A percentile compares a stretch with the other conserved stretches of the same genome.
Conservation (phyloP, 108 stramenopile species). For the Cyclostephanos invisitatus region DNA sequence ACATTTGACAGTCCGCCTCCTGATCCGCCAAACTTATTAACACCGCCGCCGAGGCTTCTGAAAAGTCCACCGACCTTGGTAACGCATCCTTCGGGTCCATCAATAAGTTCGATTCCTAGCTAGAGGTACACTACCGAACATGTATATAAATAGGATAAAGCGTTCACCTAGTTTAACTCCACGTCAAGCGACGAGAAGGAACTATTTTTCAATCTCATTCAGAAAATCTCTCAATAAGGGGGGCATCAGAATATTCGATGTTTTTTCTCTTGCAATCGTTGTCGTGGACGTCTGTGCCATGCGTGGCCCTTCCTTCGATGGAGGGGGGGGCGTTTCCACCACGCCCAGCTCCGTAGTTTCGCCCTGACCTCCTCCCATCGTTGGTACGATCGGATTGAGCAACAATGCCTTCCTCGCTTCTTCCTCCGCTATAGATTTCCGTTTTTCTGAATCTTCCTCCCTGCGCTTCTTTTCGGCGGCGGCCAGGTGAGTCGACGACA, state of each 20-base stretch:
- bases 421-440: constrained; percentile 26
- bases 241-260: constrained; percentile 39
- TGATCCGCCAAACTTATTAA: background rate
- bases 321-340: background rate
- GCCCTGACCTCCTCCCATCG: background rate
- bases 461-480: constrained; percentile 39
- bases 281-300: background rate
- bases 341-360: background rate
- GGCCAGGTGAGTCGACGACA: constrained; percentile 23
- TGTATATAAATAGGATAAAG: no score
- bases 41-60: background rate
- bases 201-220: background rate
- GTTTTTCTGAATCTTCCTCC: constrained; percentile 19
- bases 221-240: constrained; percentile 31
- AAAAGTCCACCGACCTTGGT: no score
- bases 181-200: background rate
- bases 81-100: no score
- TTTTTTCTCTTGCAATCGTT: constrained; percentile 14
- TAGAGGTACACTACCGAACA: no score
- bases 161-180: background rate
- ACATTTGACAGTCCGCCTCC: background rate
- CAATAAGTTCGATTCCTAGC: background rate
- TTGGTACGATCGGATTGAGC: constrained; percentile 13
- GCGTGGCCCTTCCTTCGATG: background rate
- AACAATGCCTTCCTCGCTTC: constrained; percentile 22